phyloP scores from a whole-genome alignment of 163 green algal species.

The Chloromonas sp. region DNA sequence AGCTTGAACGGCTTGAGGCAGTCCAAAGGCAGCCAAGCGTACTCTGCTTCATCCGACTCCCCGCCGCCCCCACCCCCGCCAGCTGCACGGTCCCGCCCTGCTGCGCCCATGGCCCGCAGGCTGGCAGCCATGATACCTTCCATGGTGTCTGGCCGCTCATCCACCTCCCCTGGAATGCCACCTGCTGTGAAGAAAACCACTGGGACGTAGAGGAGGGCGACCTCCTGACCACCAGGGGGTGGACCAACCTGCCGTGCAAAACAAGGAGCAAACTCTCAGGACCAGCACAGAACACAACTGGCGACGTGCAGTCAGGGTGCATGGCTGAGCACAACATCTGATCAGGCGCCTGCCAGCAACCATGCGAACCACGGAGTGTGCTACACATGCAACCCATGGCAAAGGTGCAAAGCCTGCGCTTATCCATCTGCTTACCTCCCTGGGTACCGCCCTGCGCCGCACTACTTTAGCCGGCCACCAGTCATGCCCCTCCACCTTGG shows the following conservation, averaged over 20 bases:
- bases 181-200: constrained; percentile 86
- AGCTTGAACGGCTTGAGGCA: constrained; percentile 68
- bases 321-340: too few relatives aligned
- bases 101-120: neutral
- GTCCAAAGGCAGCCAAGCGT: constrained; percentile 80
- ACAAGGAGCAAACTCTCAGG: too few relatives aligned
- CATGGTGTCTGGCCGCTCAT: constrained; percentile 48
- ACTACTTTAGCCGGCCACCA: constrained; percentile 81
- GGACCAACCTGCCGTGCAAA: constrained; percentile 52
- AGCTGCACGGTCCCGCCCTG: neutral
- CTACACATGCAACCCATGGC: too few relatives aligned
- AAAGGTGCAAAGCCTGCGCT: neutral
- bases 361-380: too few relatives aligned
- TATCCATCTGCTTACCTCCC: constrained; percentile 37
- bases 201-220: constrained; percentile 65
- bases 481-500: constrained; percentile 89
- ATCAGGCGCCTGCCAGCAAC: too few relatives aligned
- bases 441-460: constrained; percentile 65
- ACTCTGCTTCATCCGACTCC: constrained; percentile 81
- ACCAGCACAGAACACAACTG: too few relatives aligned
- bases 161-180: constrained; percentile 78
- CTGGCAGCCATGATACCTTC: constrained; percentile 38
- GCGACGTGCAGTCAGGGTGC: too few relatives aligned
- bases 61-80: neutral
- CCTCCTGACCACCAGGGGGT: constrained; percentile 51